Percentiles rank a stretch among this genome's conserved stretches.
These are phyloP conservation scores for Fusarium mexicanum DNA, from an alignment of 2,329 filamentous ascomycete species.

Conservation along the genomic window DNA sequence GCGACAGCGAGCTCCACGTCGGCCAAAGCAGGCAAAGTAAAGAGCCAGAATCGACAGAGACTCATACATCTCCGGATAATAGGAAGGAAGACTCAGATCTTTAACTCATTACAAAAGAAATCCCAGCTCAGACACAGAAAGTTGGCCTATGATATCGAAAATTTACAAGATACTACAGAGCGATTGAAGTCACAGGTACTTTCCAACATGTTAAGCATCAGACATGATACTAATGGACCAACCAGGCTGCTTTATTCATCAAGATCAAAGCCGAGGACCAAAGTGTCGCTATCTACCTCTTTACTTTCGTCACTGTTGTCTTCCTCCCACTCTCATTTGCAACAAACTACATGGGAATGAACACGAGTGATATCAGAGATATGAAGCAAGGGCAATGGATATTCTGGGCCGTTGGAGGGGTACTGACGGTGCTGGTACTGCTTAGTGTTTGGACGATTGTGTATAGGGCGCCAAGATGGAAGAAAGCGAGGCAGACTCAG, in stretches of 20 bases:
- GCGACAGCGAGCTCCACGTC: neutral
- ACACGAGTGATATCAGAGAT: neutral
- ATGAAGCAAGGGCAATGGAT: neutral
- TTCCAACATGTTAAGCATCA: rapidly evolving
- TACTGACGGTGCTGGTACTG: neutral
- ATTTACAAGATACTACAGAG: neutral
- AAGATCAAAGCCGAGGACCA: neutral
- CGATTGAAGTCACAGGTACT: neutral
- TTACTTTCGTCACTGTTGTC: neutral
- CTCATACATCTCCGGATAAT: too few relatives aligned
- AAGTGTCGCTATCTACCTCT: neutral
- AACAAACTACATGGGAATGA: neutral
- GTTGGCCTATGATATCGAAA: neutral
- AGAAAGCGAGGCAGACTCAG: neutral
- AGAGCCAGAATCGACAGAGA: neutral
- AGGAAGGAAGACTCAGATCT: neutral
- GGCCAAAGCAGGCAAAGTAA: neutral
- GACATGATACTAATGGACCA: rapidly evolving
- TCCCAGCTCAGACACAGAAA: neutral
- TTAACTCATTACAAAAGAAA: too few relatives aligned
- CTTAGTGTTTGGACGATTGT: neutral
- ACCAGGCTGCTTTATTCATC: neutral
- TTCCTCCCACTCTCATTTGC: neutral
- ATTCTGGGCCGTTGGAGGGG: neutral
- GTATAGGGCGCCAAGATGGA: neutral